Percentiles rank a stretch among this genome's conserved stretches.
Evolutionary conservation across 371 early-diverging fungal genomes (phyloP).

Genomic region (Funneliformis caledonium): DNA sequence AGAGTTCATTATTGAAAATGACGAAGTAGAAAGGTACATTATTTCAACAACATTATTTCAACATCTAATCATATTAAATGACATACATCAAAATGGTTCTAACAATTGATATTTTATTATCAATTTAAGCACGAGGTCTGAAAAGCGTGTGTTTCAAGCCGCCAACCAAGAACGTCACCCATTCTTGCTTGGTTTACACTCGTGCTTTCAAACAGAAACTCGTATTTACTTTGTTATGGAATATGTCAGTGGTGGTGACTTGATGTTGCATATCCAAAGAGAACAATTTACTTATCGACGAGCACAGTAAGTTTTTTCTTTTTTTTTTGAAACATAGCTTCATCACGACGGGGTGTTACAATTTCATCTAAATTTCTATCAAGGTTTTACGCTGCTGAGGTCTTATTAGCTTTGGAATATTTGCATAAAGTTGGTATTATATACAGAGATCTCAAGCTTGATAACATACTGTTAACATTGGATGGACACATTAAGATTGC

Average conservation of each 20-base stretch:
- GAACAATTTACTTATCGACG: constrained; percentile 84
- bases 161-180: constrained; percentile 91
- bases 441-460: constrained; percentile 97
- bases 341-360: neutral
- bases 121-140: constrained; percentile 75
- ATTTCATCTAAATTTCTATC: neutral
- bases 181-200: constrained; percentile 96
- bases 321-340: neutral
- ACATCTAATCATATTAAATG: neutral
- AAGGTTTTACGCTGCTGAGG: constrained; percentile 96
- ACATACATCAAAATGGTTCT: neutral
- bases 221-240: constrained; percentile 99
- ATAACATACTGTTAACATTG: constrained; percentile 92
- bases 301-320: constrained; percentile 64
- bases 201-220: constrained; percentile 93
- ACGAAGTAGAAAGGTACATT: constrained; percentile 82
- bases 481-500: constrained; percentile 98
- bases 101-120: neutral
- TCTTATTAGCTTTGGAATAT: constrained; percentile 93
- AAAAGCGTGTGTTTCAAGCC: constrained; percentile 91
- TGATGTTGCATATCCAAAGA: constrained; percentile 96
- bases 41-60: neutral
- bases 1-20: constrained; percentile 88
- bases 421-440: constrained; percentile 94
- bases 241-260: constrained; percentile 98